Base-by-base conservation (phyloP, 192 early-diverging fungal species). In the Backusella macrospora region DNA sequence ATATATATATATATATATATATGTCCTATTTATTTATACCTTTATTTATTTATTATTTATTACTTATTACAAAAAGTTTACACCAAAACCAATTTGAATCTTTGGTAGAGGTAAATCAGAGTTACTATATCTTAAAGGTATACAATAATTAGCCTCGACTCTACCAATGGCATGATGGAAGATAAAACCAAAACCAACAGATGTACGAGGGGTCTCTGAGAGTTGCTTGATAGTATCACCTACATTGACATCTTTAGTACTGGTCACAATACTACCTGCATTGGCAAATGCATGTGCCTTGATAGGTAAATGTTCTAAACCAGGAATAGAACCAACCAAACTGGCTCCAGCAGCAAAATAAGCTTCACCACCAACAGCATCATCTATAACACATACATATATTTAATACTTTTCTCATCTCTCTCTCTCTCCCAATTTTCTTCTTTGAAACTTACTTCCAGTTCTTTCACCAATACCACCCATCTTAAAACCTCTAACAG, bases 381-480 rank as follows among this genome's bases (percentile, higher is more conserved):
- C 96, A 68, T 80, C 78, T 84, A 73, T 23, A n/a, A n/a, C n/a
- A n/a, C n/a, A n/a, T n/a, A n/a, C n/a, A n/a, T n/a, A n/a, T n/a
- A n/a, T n/a, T n/a, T n/a, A n/a, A n/a, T n/a, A n/a, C n/a, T n/a
- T n/a, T n/a, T n/a, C n/a, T n/a, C n/a, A n/a, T n/a, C n/a, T n/a
- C n/a, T n/a, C n/a, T n/a, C n/a, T n/a, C n/a, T n/a, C n/a, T n/a
- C n/a, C n/a, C n/a, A n/a, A n/a, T n/a, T n/a, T n/a, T n/a, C n/a
- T n/a, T n/a, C n/a, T n/a, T n/a, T n/a, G n/a, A 64, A 23, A 64
- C 38, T 65, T 78, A 93, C 91, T 80, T 39, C 80, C 80, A 66
- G 97, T 95, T 71, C 88, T 88, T 6, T 96, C 95, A 23, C 96
- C 97, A 44, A 98, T 83, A 4, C 97, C 97, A 78, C 88, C 88